Conservation (phyloP, 495 filamentous ascomycete species). For the Neurospora tetraspora region DNA sequence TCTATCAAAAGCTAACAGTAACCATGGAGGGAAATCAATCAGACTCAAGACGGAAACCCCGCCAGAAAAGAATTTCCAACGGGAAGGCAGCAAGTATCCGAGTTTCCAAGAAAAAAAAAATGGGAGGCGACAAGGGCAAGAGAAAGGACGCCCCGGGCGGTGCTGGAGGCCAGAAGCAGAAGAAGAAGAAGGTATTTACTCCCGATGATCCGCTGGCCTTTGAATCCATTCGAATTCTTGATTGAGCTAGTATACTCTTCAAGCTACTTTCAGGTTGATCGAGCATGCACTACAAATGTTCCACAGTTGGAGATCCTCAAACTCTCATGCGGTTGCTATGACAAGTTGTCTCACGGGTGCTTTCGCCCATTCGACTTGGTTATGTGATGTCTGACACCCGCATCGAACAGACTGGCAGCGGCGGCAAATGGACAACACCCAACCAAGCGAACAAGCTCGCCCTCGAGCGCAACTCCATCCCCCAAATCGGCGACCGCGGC, state of each 20-base stretch:
- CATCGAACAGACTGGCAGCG: conserved; percentile 31
- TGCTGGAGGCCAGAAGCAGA: conserved; percentile 7
- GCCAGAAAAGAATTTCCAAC: neutral
- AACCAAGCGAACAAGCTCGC: conserved; percentile 37
- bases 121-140: conserved; percentile 14
- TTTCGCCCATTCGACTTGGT: neutral
- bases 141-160: conserved; percentile 17
- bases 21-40: neutral
- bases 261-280: neutral
- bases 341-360: neutral
- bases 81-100: neutral
- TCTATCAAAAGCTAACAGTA: neutral
- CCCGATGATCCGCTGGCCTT: neutral
- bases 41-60: neutral
- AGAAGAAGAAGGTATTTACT: conserved; percentile 25
- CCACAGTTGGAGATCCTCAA: neutral
- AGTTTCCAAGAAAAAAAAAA: neutral
- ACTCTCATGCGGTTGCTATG: neutral
- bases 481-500: conserved; percentile 70
- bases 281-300: neutral
- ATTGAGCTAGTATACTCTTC: neutral
- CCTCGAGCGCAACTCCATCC: conserved; percentile 22
- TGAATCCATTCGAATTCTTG: neutral
- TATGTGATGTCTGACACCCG: neutral
- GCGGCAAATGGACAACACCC: conserved; percentile 47